Evolutionary conservation across 177 flowering plant genomes (phyloP), one percentile per base, ranked within the genome.

Genomic region (Vitis hybrid): DNA sequence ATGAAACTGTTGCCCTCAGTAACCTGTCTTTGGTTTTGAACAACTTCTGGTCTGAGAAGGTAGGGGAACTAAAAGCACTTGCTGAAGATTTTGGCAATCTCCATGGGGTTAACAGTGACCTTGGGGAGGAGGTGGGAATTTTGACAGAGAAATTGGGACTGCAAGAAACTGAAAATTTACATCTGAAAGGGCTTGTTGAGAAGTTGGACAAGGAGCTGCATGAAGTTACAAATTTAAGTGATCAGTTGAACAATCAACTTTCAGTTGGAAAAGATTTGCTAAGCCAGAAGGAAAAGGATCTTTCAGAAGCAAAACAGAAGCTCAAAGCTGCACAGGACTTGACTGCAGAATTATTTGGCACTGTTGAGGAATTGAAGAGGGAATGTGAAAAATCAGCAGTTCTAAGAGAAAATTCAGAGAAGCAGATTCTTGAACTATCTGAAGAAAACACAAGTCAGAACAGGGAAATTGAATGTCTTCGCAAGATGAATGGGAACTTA

Each of bases 41-140:
- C 81, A 77, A 78, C 73, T 85, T 81, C 61, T 76, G 84, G n/a
- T 30, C 64, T 41, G 93, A 94, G 73, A 92, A 86, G 71, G 68
- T 77, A 32, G 35, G 17, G n/a, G 87, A 90, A 70, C 55, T 87
- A 49, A 74, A 79, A 67, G 70, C 53, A 20, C 77, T 89, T 52
- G 59, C 54, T 69, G 80, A 85, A 60, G 82, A 85, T 66, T 50
- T 90, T 65, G 72, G 70, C 61, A 32, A 21, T 59, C 85, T 87
- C 30, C 68, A 66, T 17, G 76, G 65, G 46, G 73, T 76, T 61
- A 85, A 81, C 54, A 53, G 50, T 65, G 80, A 76, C 6, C 85
- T 90, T 53, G 78, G 74, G 68, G 71, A 68, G 57, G 84, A 84
- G 76, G 71, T 82, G 60, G 71, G 62, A 30, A 3, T 30, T n/a